Evolutionary conservation across 495 filamentous ascomycete species (phyloP), one percentile per base, ranked within the genome.

Genomic region (Trichoderma gamsii): DNA sequence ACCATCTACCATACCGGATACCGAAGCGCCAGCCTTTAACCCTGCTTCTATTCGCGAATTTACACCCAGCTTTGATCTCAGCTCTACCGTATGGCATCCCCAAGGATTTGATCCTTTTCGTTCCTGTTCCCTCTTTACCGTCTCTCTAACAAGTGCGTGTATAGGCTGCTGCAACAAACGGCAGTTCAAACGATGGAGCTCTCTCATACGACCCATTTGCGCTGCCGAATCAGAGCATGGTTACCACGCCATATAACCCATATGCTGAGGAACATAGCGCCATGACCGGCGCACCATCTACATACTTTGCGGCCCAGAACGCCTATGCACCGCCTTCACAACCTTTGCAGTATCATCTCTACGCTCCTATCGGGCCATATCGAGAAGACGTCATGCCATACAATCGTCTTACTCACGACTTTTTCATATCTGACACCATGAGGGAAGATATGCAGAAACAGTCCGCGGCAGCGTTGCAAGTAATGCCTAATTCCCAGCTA

Each of bases 381-480:
- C 87, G 86, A 69, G 88, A 92, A 73, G 90, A 89, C 69, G 81
- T 92, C 16, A 82, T 89, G 66, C 86, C 88, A 3, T 96, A 95
- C 78, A 92, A 98, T 74, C 86, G 90, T 66, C 88, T 87, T 68
- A 88, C 89, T 13, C 91, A 93, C 73, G 92, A 97, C 74, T 89
- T 97, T 66, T 98, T 98, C 75, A 88, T 98, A 43, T 87, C 92
- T 1, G 92, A 92, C 69, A 85, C 89, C 51, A 76, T 96, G 21
- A 84, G 96, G 68, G 92, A 97, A 80, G 92, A 96, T 23, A 79
- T 98, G 51, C 92, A 96, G 71, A 90, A 91, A 76, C 97, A 96
- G 78, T 80, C 88, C 15, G 94, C 94, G 69, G 92, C 93, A 43
- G 88, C 90, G 18, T 81, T 90, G 44, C 94, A 97, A 77, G 87